Evolutionary conservation across 2,329 filamentous ascomycete species (phyloP).

Genomic region (Blastomyces gilchristii): DNA sequence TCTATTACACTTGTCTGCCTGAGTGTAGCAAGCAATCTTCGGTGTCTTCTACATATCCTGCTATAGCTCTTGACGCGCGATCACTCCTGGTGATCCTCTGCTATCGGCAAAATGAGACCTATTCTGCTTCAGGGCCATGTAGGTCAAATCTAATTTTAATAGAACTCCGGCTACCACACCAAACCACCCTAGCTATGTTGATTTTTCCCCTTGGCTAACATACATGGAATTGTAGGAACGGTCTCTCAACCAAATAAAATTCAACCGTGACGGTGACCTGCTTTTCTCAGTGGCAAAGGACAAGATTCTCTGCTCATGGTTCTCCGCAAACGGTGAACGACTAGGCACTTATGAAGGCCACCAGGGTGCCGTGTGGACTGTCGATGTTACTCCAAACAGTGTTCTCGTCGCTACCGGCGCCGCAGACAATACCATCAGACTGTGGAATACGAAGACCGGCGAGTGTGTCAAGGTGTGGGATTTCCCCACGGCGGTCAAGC

Average conservation of each 20-base stretch:
- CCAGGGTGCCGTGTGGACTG: constrained; percentile 96
- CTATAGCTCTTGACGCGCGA: not conserved
- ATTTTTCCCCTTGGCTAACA: constrained; percentile 16
- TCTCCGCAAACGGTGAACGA: constrained; percentile 92
- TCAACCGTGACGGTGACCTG: constrained; percentile 89
- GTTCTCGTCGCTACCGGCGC: constrained; percentile 89
- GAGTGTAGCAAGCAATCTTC: not conserved
- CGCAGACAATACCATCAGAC: constrained; percentile 93
- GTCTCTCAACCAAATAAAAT: constrained; percentile 91
- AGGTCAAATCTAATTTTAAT: constrained; percentile 25
- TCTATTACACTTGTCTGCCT: not conserved
- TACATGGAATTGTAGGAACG: constrained; percentile 51
- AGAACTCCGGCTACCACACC: not conserved
- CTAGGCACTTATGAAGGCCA: constrained; percentile 95
- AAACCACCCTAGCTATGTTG: not conserved
- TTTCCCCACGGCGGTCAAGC: constrained; percentile 92
- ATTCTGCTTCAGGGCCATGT: constrained; percentile 91
- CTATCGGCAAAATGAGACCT: constrained; percentile 68
- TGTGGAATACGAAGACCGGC: constrained; percentile 93
- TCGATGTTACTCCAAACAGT: constrained; percentile 88
- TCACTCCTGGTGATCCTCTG: not conserved
- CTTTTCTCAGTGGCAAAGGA: constrained; percentile 95
- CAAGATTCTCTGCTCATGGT: constrained; percentile 95
- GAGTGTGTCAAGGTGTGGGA: constrained; percentile 96
- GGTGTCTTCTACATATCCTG: not conserved